phyloP scores from a whole-genome alignment of 2,329 filamentous ascomycete species.

The Phialophora macrospora region DNA sequence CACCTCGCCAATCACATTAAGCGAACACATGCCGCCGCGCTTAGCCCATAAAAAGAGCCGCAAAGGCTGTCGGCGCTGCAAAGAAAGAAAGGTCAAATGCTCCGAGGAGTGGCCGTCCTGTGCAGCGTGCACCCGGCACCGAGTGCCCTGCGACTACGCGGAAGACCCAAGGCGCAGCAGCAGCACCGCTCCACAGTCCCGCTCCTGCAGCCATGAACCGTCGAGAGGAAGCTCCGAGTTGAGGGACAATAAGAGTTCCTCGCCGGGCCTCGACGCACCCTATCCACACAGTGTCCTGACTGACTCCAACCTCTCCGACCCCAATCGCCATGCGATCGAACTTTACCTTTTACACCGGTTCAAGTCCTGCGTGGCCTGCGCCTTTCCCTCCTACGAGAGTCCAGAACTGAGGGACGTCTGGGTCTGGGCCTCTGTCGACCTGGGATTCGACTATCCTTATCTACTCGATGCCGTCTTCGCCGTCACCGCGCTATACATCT shows the following conservation, averaged over 20 bases:
- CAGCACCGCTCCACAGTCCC: neutral
- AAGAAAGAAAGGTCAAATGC: conserved; percentile 39
- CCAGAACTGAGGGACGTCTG: conserved; percentile 13
- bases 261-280: conserved; percentile 13
- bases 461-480: conserved; percentile 26
- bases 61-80: conserved; percentile 28
- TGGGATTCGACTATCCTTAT: conserved; percentile 18
- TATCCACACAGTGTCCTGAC: conserved; percentile 8
- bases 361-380: conserved; percentile 17
- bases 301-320: conserved; percentile 14
- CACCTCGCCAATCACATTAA: neutral
- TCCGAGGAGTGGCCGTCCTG: conserved; percentile 41
- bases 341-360: conserved; percentile 27
- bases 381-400: conserved; percentile 20
- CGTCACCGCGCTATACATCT: conserved; percentile 26
- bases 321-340: conserved; percentile 18
- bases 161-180: conserved; percentile 1
- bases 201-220: neutral
- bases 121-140: neutral
- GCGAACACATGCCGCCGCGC: conserved; percentile 5
- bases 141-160: neutral
- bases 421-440: conserved; percentile 10
- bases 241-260: neutral
- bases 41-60: conserved; percentile 26
- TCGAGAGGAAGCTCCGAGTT: conserved; percentile 5